phyloP scores from a whole-genome alignment of 495 filamentous ascomycete species.

The Lentithecium fluviatile region DNA sequence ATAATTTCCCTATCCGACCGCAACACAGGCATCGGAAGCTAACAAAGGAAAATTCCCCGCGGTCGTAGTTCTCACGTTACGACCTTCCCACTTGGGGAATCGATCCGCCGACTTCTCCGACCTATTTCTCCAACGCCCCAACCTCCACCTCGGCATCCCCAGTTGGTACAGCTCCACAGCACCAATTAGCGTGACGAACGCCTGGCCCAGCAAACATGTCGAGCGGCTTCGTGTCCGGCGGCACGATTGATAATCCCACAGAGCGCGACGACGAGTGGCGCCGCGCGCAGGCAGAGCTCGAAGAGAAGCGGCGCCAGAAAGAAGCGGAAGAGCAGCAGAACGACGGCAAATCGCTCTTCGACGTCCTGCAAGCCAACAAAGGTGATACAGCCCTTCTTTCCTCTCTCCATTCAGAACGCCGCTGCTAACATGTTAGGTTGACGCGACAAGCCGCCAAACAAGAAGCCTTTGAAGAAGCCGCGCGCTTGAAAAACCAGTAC shows the following conservation, averaged over 20 bases:
- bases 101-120: constrained; percentile 11
- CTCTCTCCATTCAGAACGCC: background rate
- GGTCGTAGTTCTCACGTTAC: background rate
- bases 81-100: constrained; percentile 4
- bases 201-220: constrained; percentile 50
- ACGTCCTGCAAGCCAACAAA: constrained; percentile 91
- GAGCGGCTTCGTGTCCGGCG: constrained; percentile 80
- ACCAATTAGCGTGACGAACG: background rate
- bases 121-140: background rate
- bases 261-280: constrained; percentile 72
- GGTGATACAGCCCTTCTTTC: constrained; percentile 51
- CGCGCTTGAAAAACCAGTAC: constrained; percentile 88
- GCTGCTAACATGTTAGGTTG: constrained; percentile 57
- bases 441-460: constrained; percentile 75
- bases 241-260: constrained; percentile 60
- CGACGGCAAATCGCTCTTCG: constrained; percentile 73
- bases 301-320: constrained; percentile 62
- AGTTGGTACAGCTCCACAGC: background rate
- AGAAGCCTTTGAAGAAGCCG: constrained; percentile 85
- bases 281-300: constrained; percentile 72
- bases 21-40: background rate
- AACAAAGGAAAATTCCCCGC: background rate
- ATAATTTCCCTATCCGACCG: background rate
- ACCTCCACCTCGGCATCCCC: background rate
- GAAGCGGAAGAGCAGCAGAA: constrained; percentile 56